A percentile compares a stretch with the other conserved stretches of the same genome.
Evolutionary conservation across 768 basidiomycete genomes (phyloP).

Genomic region (Hericium alpestre): DNA sequence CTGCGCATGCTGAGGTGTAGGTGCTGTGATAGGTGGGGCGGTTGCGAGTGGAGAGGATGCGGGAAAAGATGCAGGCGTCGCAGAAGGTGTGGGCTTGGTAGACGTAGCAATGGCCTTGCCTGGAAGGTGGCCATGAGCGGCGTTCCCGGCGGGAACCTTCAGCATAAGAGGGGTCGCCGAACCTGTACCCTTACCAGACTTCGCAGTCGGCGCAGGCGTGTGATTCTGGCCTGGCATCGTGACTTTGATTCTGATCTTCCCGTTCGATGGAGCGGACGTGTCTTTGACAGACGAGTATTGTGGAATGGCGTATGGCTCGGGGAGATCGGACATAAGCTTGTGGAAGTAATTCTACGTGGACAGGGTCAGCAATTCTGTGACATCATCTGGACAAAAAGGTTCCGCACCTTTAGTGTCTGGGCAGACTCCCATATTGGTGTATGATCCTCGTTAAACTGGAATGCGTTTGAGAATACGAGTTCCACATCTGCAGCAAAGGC

Average conservation of each 20-base stretch:
- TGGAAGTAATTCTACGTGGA: constrained; percentile 55
- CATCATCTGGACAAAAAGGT: not conserved
- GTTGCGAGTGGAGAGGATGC: not conserved
- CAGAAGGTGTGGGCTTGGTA: constrained; percentile 12
- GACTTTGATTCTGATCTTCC: constrained; percentile 66
- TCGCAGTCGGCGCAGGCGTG: constrained; percentile 11
- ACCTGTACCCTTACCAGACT: constrained; percentile 16
- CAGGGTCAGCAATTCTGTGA: constrained; percentile 3
- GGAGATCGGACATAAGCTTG: constrained; percentile 68
- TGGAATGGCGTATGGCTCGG: constrained; percentile 51
- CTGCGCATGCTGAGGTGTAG: not conserved
- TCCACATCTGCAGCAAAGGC: constrained; percentile 84
- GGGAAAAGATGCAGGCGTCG: constrained; percentile 6
- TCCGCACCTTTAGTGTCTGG: constrained; percentile 45
- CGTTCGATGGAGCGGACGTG: constrained; percentile 26
- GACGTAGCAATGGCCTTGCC: constrained; percentile 8
- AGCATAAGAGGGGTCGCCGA: constrained; percentile 13
- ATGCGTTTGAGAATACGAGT: constrained; percentile 82
- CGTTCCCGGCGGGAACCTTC: constrained; percentile 9
- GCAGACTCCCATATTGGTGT: constrained; percentile 80
- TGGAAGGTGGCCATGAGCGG: too few relatives aligned
- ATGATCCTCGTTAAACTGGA: constrained; percentile 80
- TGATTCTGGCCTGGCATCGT: constrained; percentile 31
- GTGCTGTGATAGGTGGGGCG: not conserved
- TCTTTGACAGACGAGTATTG: constrained; percentile 39